Evolutionary conservation across 345 rosid species (phyloP).

Genomic region (Limnanthes douglasii): DNA sequence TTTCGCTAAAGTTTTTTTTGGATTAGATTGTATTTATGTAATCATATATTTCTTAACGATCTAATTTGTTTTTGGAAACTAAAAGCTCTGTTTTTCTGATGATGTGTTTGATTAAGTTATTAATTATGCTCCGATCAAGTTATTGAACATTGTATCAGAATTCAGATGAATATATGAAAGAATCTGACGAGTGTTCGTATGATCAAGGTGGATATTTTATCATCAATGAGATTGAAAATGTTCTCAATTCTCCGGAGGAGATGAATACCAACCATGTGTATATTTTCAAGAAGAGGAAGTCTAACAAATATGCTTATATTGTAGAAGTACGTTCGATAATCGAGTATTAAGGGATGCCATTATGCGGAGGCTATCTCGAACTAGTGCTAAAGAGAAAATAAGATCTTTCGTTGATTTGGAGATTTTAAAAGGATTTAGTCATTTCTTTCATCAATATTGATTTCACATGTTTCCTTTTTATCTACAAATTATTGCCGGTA

Average conservation of each 20-base stretch:
- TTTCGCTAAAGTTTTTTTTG: slow-evolving; percentile 87
- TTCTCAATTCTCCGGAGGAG: slow-evolving; percentile 95
- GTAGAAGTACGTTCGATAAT: slow-evolving; percentile 98
- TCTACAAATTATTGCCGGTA: slow-evolving; percentile 35
- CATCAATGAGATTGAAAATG: slow-evolving; percentile 97
- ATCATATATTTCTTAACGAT: not conserved
- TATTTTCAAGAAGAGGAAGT: slow-evolving; percentile 95
- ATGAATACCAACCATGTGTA: slow-evolving; percentile 98
- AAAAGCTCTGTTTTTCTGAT: slow-evolving; percentile 4
- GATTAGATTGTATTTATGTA: slow-evolving; percentile 35
- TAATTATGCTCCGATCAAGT: slow-evolving; percentile 94
- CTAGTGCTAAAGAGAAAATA: slow-evolving; percentile 92
- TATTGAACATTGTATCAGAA: slow-evolving; percentile 81
- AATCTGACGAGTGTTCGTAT: slow-evolving; percentile 95
- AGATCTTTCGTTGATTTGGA: not conserved
- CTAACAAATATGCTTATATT: slow-evolving; percentile 82
- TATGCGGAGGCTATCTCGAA: slow-evolving; percentile 95
- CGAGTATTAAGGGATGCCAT: slow-evolving; percentile 85
- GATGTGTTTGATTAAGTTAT: slow-evolving; percentile 34
- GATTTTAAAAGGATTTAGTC: not conserved
- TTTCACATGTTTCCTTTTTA: not conserved
- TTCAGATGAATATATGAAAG: slow-evolving; percentile 93
- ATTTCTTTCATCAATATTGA: not conserved
- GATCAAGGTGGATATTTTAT: slow-evolving; percentile 99
- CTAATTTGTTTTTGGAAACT: not conserved